Evolutionary conservation across 192 early-diverging fungal genomes (phyloP).

Genomic region (Jimgerdemannia flammicorona): DNA sequence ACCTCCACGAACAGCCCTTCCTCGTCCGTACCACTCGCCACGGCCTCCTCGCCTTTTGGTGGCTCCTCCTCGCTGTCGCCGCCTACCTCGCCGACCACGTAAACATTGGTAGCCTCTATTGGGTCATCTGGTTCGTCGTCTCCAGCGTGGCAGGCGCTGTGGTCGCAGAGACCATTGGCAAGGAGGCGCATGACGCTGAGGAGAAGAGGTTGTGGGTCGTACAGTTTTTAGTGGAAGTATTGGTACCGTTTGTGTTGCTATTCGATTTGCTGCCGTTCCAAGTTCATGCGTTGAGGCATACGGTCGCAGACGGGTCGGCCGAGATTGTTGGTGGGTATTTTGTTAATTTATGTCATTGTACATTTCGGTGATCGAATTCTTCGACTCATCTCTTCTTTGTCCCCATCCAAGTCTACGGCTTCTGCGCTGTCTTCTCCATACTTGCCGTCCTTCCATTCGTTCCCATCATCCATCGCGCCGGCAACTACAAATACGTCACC

Average conservation of each 20-base stretch:
- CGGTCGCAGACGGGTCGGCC: slow-evolving; percentile 48
- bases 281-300: slow-evolving; percentile 46
- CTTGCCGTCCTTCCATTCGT: slow-evolving; percentile 38
- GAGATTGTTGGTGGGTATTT: slow-evolving; percentile 36
- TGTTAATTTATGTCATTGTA: too few species aligned
- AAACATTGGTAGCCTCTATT: slow-evolving; percentile 35
- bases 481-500: slow-evolving; percentile 22
- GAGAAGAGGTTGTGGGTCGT: slow-evolving; percentile 1
- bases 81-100: slow-evolving; percentile 15
- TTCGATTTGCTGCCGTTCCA: slow-evolving; percentile 33
- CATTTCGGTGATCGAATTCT: background rate
- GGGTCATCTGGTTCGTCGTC: slow-evolving; percentile 31
- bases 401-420: slow-evolving; percentile 30
- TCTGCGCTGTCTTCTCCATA: slow-evolving; percentile 30
- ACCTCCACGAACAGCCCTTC: too few species aligned
- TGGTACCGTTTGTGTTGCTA: slow-evolving; percentile 31
- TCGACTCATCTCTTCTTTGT: background rate
- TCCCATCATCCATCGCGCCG: slow-evolving; percentile 39
- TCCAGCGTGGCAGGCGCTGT: slow-evolving; percentile 28
- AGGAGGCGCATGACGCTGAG: background rate
- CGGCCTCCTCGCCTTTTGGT: slow-evolving; percentile 41
- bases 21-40: slow-evolving; percentile 3
- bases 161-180: slow-evolving; percentile 13
- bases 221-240: slow-evolving; percentile 15
- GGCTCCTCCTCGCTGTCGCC: slow-evolving; percentile 34